Base-by-base conservation (phyloP, 2,329 filamentous ascomycete species). In the Ceratocystis papillata region DNA sequence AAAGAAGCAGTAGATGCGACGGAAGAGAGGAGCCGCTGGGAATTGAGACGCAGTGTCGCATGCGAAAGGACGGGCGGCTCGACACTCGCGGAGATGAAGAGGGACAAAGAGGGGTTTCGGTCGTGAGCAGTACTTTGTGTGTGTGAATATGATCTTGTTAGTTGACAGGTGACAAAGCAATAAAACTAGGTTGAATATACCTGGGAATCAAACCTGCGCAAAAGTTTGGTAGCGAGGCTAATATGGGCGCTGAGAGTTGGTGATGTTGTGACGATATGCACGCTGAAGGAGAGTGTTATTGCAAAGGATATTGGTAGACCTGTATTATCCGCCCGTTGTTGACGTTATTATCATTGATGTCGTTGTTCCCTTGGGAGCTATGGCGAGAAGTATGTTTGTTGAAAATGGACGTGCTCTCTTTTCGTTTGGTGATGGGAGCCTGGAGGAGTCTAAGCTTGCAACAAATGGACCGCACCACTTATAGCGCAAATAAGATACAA, bases 101-200 rank as follows among this genome's bases (percentile, higher is more conserved):
- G 25, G 8, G 28, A 30, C 17, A 15, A 59, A 8, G 25, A 8
- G 3, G 12, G 33, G 28, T 57, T 33, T 57, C 2, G 5, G 25
- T 20, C 30, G 28, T n/a, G 30, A 8, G 28, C 25, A 30, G 12
- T 33, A 20, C 55, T 59, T 59, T 59, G 55, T 25, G 8, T 10
- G 20, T n/a, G 48, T 17, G 22, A 53, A 5, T 25, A 22, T 20
- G 48, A n/a, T 37, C 55, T 59, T 30, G 55, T 59, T 59, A 59
- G 55, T 59, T 59, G 55, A 59, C 55, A 59, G 28, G 55, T 59
- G 28, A 37, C 28, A 59, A 59, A 20, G 12, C 55, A n/a, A 59
- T n/a, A 37, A 28, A 30, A 15, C 22, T 3, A 15, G 53, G 17
- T 33, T 28, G 53, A 12, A 1, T 57, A 33, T 57, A 30, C 53